Evolutionary conservation across 2,329 filamentous ascomycete genomes (phyloP).

Genomic region (Trichoderma asperellum): DNA sequence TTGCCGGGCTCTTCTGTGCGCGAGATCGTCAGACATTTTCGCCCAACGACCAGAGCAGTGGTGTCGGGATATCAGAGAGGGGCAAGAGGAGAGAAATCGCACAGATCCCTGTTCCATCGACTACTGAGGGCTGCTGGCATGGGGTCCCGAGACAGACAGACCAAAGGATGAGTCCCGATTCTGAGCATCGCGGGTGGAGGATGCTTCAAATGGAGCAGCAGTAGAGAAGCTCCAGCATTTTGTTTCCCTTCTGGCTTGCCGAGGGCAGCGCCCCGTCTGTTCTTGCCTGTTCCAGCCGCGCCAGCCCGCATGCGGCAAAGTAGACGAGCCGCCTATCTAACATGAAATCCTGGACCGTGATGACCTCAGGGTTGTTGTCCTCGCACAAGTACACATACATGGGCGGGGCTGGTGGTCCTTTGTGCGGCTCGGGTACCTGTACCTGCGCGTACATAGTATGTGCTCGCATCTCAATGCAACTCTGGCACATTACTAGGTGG

Average conservation of each 20-base stretch:
- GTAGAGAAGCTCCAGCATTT: constrained; percentile 4
- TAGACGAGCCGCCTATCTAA: constrained; percentile 25
- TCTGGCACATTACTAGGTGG: constrained; percentile 2
- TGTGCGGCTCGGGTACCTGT: not conserved
- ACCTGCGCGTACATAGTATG: not conserved
- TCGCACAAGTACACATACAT: not conserved
- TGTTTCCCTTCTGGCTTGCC: constrained; percentile 5
- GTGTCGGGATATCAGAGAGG: constrained; percentile 4
- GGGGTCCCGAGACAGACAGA: not conserved
- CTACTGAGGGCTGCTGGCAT: not conserved
- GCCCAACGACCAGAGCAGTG: not conserved
- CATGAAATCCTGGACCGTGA: constrained; percentile 1
- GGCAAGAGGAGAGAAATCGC: not conserved
- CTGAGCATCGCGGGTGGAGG: not conserved
- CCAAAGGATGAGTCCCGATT: not conserved
- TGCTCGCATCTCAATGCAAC: constrained; percentile 6
- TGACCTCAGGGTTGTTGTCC: constrained; percentile 15
- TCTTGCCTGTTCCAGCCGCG: constrained; percentile 3
- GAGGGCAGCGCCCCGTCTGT: not conserved
- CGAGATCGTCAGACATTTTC: not conserved
- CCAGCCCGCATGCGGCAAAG: constrained; percentile 15
- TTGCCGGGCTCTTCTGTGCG: not conserved
- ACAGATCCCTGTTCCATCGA: not conserved
- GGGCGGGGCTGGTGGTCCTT: not conserved
- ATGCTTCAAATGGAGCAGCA: not conserved